A percentile compares a stretch with the other conserved stretches of the same genome.
phyloP scores from a whole-genome alignment of 2,329 filamentous ascomycete genomes.

The Dactylellina leptospora region DNA sequence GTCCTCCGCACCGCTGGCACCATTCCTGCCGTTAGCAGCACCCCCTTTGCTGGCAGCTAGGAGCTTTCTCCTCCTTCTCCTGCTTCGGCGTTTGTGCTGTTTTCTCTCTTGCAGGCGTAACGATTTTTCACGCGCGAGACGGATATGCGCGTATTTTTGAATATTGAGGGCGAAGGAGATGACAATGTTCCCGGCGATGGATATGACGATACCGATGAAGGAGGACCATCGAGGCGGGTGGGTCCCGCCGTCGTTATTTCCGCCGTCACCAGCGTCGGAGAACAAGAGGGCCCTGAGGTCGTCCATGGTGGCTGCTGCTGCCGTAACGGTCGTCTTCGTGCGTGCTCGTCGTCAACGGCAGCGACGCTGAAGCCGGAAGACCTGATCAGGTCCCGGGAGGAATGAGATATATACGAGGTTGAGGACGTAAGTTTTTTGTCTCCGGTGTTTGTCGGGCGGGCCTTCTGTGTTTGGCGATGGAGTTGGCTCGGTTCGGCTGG shows the following conservation, averaged over 20 bases:
- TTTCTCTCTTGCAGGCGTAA: constrained; percentile 58
- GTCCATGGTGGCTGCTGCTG: not conserved
- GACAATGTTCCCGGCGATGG: constrained; percentile 89
- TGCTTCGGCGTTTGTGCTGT: constrained; percentile 58
- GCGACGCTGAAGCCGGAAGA: constrained; percentile 24
- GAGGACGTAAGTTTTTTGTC: constrained; percentile 3
- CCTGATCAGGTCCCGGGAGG: constrained; percentile 11
- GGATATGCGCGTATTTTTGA: constrained; percentile 92
- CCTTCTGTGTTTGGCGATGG: constrained; percentile 33
- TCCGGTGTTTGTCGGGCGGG: constrained; percentile 38
- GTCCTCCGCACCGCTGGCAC: constrained; percentile 16
- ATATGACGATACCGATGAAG: constrained; percentile 91
- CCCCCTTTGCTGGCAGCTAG: constrained; percentile 31
- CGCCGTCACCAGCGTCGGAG: constrained; percentile 4
- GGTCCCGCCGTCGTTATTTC: constrained; percentile 22
- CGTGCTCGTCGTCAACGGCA: constrained; percentile 12
- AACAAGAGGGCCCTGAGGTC: constrained; percentile 15
- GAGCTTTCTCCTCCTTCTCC: constrained; percentile 55
- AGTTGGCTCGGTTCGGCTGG: constrained; percentile 18
- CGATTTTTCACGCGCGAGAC: constrained; percentile 75
- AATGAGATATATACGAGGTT: constrained; percentile 4
- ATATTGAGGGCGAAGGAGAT: constrained; percentile 97
- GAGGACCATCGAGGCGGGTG: constrained; percentile 76
- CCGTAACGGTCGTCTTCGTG: constrained; percentile 6
- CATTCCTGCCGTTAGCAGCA: constrained; percentile 52